Evolutionary conservation across 164 flowering plant genomes (phyloP).

Genomic region (Magnolia changhungtana): DNA sequence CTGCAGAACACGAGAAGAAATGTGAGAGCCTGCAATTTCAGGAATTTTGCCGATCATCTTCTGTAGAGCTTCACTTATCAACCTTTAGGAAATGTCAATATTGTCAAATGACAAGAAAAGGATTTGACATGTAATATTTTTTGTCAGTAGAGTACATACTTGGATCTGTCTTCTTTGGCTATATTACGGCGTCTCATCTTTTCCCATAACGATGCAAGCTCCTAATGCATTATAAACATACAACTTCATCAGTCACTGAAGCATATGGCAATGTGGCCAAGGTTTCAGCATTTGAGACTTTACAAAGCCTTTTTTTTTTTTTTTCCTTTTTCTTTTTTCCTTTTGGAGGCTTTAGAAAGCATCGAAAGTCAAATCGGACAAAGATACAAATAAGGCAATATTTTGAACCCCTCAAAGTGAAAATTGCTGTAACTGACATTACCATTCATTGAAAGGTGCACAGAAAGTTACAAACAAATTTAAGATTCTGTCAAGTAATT

Average conservation of each 20-base stretch:
- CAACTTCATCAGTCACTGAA: not conserved
- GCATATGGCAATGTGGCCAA: not conserved
- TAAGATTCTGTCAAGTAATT: too few relatives aligned
- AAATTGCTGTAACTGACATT: too few relatives aligned
- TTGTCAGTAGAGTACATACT: slow-evolving; percentile 34
- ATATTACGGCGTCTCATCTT: slow-evolving; percentile 81
- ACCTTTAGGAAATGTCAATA: slow-evolving; percentile 31
- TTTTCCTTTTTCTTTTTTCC: too few relatives aligned
- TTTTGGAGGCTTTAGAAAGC: too few relatives aligned
- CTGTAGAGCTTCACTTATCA: slow-evolving; percentile 67
- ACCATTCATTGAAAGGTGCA: too few relatives aligned
- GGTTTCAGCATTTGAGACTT: not conserved
- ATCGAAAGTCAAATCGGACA: too few relatives aligned
- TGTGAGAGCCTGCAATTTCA: slow-evolving; percentile 88
- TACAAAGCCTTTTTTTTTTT: not conserved
- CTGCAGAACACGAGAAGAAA: slow-evolving; percentile 95
- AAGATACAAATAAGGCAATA: too few relatives aligned
- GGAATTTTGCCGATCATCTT: slow-evolving; percentile 89
- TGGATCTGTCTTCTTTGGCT: slow-evolving; percentile 79
- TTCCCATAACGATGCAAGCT: slow-evolving; percentile 87
- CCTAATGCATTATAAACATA: slow-evolving; percentile 34
- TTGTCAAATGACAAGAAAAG: not conserved
- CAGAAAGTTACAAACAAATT: too few relatives aligned
- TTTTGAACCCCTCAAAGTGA: too few relatives aligned
- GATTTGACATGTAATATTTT: not conserved